Base-by-base conservation (phyloP, 148 eudicot genomes). In the Euryodendron excelsum region DNA sequence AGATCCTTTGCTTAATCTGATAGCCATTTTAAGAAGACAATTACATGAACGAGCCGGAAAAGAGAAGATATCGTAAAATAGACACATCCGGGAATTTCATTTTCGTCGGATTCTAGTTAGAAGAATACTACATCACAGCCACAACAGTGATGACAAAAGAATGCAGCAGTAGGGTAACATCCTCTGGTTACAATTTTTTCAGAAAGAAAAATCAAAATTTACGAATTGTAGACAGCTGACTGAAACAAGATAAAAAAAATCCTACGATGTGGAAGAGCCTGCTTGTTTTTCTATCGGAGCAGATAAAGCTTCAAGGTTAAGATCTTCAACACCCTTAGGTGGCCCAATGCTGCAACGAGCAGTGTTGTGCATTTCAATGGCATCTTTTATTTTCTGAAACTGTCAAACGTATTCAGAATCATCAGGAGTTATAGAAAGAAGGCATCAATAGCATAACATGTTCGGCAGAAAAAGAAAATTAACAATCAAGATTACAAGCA, bases 331-430 rank as follows among this genome's bases (percentile, higher is more conserved):
- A 33, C 85, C 85, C 81, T 76, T 85, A 12, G 86, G 81, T 25
- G 87, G 82, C 6, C 82, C 93, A 68, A 85, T 85, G 82, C 86
- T 89, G 80, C 91, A 77, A 3, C 82, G 84, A 77, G 78, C 91
- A 33, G 90, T 86, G 86, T 90, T 94, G 79, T 94, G 88, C 25
- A 73, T 67, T 75, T 79, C 80, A 44, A 94, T 88, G 3, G 98
- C 95, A 48, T 94, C 98, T 80, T 88, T 94, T 72, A 94, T 84
- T 80, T 89, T 94, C 89, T 94, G 97, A 81, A 90, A 92, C 98
- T 94, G 92, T 80, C 33, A 23, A 78, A 4, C 3, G 31, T 21
- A 53, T 27, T 18, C n/a, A 58, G 20, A 69, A 30, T 1, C 28
- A 56, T 70, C 70, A 73, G n/a, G n/a, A n/a, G n/a, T n/a, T n/a